phyloP scores from a whole-genome alignment of 192 early-diverging fungal species.

The Gamsiella multidivaricata region DNA sequence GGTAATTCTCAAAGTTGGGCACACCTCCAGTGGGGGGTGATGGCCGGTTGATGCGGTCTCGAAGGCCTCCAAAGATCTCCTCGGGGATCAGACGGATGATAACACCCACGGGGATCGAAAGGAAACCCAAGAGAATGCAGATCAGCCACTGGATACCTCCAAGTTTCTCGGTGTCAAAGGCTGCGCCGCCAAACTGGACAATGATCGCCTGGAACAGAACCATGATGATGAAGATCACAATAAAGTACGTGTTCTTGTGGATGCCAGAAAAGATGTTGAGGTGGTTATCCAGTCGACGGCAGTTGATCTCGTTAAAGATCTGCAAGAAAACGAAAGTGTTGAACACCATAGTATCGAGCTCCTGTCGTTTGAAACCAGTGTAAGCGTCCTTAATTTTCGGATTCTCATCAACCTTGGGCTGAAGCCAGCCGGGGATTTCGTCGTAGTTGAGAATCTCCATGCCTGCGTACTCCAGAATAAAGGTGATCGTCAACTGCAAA shows the following conservation, averaged over 20 bases:
- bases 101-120: conserved; percentile 87
- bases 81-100: conserved; percentile 91
- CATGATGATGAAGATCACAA: conserved; percentile 80
- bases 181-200: conserved; percentile 87
- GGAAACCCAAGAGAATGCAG: conserved; percentile 79
- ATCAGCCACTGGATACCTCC: conserved; percentile 84
- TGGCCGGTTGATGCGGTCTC: conserved; percentile 24
- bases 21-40: not conserved
- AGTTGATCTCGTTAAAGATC: conserved; percentile 84
- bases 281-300: conserved; percentile 77
- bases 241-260: conserved; percentile 81
- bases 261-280: conserved; percentile 92
- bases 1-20: conserved; percentile 21
- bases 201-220: conserved; percentile 87
- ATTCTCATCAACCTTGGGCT: conserved; percentile 1
- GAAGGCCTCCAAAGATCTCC: conserved; percentile 52
- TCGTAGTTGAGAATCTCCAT: conserved; percentile 69
- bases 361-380: conserved; percentile 19
- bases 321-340: conserved; percentile 94
- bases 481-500: conserved; percentile 86
- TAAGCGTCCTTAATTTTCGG: conserved; percentile 22
- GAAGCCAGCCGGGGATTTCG: conserved; percentile 19
- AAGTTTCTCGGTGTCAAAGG: conserved; percentile 81
- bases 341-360: conserved; percentile 86
- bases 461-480: conserved; percentile 75